Evolutionary conservation across 2,329 filamentous ascomycete species (phyloP).

Genomic region (Pleurostoma richardsiae): DNA sequence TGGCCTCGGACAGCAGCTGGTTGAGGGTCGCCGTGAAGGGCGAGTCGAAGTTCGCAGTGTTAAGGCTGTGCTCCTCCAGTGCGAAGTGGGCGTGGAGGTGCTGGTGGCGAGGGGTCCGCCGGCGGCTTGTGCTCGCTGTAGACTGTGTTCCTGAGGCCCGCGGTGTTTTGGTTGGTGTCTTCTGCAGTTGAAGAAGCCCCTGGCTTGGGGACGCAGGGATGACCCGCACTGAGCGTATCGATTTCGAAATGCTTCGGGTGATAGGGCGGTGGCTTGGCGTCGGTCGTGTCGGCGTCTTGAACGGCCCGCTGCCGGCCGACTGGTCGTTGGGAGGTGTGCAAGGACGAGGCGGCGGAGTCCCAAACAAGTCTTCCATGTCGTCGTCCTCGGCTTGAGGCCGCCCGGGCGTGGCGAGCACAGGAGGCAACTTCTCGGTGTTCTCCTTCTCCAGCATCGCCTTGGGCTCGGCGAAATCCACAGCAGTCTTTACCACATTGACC

Average conservation of each 20-base stretch:
- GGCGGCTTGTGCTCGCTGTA: constrained; percentile 24
- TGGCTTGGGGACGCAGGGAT: constrained; percentile 38
- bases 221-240: constrained; percentile 42
- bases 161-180: constrained; percentile 41
- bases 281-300: constrained; percentile 61
- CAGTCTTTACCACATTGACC: constrained; percentile 45
- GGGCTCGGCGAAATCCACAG: constrained; percentile 27
- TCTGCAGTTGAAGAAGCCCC: constrained; percentile 29
- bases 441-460: constrained; percentile 37
- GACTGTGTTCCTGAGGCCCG: constrained; percentile 20
- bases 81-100: constrained; percentile 25
- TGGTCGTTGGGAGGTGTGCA: constrained; percentile 48
- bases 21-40: constrained; percentile 60
- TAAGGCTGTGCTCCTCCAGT: constrained; percentile 20
- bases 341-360: constrained; percentile 43
- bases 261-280: constrained; percentile 56
- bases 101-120: constrained; percentile 37
- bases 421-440: constrained; percentile 20
- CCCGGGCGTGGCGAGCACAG: constrained; percentile 20
- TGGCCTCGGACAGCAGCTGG: constrained; percentile 56
- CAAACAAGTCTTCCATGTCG: constrained; percentile 57
- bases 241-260: constrained; percentile 55
- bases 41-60: constrained; percentile 33
- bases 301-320: constrained; percentile 37
- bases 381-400: constrained; percentile 25